Conservation (phyloP, 164 flowering plant genomes). For the Aristolochia contorta region DNA sequence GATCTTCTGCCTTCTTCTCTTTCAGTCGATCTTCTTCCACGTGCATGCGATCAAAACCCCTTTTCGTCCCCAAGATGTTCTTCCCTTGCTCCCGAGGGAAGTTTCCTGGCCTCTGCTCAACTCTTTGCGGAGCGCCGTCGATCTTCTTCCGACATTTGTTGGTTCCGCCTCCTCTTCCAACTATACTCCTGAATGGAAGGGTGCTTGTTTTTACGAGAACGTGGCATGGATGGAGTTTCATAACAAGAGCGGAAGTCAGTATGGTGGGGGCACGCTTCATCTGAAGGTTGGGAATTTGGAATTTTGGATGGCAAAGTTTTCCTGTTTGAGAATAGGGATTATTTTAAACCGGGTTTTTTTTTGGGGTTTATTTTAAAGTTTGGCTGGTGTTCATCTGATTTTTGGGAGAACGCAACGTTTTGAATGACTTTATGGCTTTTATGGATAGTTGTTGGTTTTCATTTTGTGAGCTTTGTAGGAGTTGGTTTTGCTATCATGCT, state of each 20-base stretch:
- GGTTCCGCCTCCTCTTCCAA: conserved; percentile 48
- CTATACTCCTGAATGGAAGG: conserved; percentile 60
- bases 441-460: too few species aligned
- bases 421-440: too few species aligned
- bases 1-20: neutral
- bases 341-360: too few species aligned
- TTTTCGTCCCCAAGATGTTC: conserved; percentile 48
- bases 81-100: conserved; percentile 64
- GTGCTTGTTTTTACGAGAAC: conserved; percentile 77
- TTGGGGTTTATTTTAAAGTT: too few species aligned
- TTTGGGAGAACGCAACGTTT: too few species aligned
- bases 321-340: too few species aligned
- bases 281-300: conserved; percentile 39
- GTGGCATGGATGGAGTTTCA: conserved; percentile 84
- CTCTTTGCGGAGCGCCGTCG: conserved; percentile 41
- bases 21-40: conserved; percentile 2
- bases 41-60: conserved; percentile 29
- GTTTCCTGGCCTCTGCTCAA: conserved; percentile 75
- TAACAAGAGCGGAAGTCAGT: conserved; percentile 52
- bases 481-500: too few species aligned
- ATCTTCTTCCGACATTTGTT: conserved; percentile 72
- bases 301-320: too few species aligned
- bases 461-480: too few species aligned
- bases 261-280: conserved; percentile 94
- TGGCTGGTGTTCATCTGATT: too few species aligned